Base-by-base conservation (phyloP, 2,329 filamentous ascomycete genomes). In the Hymenoscyphus fraxineus region DNA sequence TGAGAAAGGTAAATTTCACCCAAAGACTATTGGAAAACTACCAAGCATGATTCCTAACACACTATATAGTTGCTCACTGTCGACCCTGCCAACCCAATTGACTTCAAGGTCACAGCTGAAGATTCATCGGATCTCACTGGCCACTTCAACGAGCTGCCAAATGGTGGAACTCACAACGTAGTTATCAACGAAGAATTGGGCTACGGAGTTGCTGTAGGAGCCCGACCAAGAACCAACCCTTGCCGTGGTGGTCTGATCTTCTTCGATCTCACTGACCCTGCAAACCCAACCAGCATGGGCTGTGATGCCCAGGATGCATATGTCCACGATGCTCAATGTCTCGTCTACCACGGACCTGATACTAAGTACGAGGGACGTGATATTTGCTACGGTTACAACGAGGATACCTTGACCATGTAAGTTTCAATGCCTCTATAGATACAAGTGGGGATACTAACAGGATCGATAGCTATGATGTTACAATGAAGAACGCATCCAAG, bases 211-310 rank as follows among this genome's bases (percentile, higher is more conserved):
- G 38, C 75, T 44, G 77, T 79, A 35, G 78, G 77, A 51, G 73
- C 59, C 54, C 55, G 56, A 51, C 79, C 80, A 65, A 70, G 61
- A 63, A 59, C 22, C 38, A 15, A 15, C 55, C 16, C 72, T 15
- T 83, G 81, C 75, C 75, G 74, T 27, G 76, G 77, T 16, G 81
- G 81, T 27, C 74, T 83, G 56, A 81, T 81, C 72, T 81, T 82
- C 74, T 80, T 83, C 66, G 79, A 83, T 69, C 76, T 83, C 41
- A 75, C 76, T 1, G 76, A 82, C 56, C 78, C 79, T 27, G 71
- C 77, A 0, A 81, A 81, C 27, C 81, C 81, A 15, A 79, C 74
- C 16, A 77, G 73, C 60, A 77, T 80, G 27, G 81, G 81, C 59
- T 83, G 80, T 67, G 80, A 78, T 19, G 76, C 76, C 27, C 65